phyloP scores from a whole-genome alignment of 768 basidiomycete genomes.

The Grammothele lineata region DNA sequence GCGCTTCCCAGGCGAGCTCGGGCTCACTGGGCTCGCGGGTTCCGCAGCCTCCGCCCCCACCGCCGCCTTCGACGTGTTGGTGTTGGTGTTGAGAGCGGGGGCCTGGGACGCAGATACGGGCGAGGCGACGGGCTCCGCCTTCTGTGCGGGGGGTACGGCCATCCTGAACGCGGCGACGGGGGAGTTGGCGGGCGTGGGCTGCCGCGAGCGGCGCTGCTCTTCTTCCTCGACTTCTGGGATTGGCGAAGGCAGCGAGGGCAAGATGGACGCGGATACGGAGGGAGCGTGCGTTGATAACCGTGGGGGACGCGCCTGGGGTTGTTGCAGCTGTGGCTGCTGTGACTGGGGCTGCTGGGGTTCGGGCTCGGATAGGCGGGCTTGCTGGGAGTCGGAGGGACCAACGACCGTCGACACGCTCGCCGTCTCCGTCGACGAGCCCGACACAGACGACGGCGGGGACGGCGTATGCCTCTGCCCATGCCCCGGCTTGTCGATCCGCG shows the following conservation, averaged over 20 bases:
- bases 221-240: conserved; percentile 29
- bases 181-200: conserved; percentile 63
- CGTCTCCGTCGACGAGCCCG: conserved; percentile 25
- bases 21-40: conserved; percentile 4
- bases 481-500: conserved; percentile 10
- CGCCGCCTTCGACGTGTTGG: background rate
- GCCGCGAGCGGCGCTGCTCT: conserved; percentile 35
- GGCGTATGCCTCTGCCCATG: conserved; percentile 2
- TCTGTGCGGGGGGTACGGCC: conserved; percentile 11
- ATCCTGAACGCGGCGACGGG: conserved; percentile 35
- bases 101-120: conserved; percentile 7
- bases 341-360: background rate
- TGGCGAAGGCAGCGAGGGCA: conserved; percentile 20
- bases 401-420: conserved; percentile 23
- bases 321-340: background rate
- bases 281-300: background rate
- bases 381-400: conserved; percentile 9
- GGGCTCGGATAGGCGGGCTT: background rate
- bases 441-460: conserved; percentile 22
- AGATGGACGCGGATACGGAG: background rate
- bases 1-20: conserved; percentile 15
- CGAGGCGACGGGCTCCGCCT: conserved; percentile 8
- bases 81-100: background rate
- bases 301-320: background rate
- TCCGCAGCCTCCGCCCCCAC: background rate